phyloP scores from a whole-genome alignment of 768 basidiomycete species.

The Myochromella boudieri region DNA sequence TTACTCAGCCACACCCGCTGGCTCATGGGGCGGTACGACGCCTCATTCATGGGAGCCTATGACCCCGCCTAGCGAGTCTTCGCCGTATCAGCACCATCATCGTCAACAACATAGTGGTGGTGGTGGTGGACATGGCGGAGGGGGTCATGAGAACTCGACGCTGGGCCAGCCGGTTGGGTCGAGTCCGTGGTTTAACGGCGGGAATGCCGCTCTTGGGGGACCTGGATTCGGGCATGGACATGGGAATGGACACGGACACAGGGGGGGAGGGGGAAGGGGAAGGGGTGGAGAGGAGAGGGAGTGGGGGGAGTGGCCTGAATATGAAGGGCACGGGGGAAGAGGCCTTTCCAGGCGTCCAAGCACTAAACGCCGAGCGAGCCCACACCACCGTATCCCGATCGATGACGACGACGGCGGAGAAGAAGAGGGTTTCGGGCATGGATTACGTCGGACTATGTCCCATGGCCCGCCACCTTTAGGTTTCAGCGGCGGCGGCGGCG shows the following conservation, averaged over 20 bases:
- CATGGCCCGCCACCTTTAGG: too few relatives aligned
- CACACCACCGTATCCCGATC: too few relatives aligned
- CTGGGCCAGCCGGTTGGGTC: slow-evolving; percentile 23
- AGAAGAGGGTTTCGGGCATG: too few relatives aligned
- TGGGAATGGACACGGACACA: slow-evolving; percentile 1
- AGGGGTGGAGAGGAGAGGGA: slow-evolving; percentile 4
- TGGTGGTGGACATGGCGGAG: not conserved
- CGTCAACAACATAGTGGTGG: not conserved
- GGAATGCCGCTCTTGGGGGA: slow-evolving; percentile 10
- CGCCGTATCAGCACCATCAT: slow-evolving; percentile 8
- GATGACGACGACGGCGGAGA: too few relatives aligned
- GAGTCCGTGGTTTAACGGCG: slow-evolving; percentile 19
- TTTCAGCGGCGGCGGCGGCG: slow-evolving; percentile 11
- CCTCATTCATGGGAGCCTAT: slow-evolving; percentile 20
- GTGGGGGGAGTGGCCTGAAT: too few relatives aligned
- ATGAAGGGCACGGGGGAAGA: too few relatives aligned
- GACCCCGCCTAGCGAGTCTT: slow-evolving; percentile 13
- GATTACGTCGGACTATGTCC: too few relatives aligned
- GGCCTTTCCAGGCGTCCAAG: too few relatives aligned
- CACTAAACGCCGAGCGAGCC: too few relatives aligned
- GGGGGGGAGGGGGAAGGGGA: not conserved
- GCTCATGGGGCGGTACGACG: slow-evolving; percentile 19
- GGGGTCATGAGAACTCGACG: too few relatives aligned
- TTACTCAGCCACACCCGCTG: slow-evolving; percentile 12
- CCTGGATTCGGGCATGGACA: slow-evolving; percentile 9